Conservation (phyloP, 2,329 filamentous ascomycete genomes). For the Rhinocladiella similis region DNA sequence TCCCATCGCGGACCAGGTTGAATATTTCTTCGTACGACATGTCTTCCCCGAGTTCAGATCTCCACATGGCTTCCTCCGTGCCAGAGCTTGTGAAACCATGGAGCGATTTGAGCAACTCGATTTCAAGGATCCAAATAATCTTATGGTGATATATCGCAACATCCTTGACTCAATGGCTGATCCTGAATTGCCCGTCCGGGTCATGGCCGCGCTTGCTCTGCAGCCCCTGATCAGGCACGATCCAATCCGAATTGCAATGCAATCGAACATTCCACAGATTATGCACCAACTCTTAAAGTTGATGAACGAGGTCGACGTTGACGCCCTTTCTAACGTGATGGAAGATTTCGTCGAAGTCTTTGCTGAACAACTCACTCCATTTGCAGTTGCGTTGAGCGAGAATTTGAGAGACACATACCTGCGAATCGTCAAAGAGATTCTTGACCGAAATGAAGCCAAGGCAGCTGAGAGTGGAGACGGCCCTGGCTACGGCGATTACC, state of each 20-base stretch:
- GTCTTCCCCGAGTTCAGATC: slow-evolving; percentile 98
- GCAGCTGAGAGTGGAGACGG: slow-evolving; percentile 60
- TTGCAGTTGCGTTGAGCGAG: slow-evolving; percentile 92
- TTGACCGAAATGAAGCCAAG: slow-evolving; percentile 79
- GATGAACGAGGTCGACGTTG: slow-evolving; percentile 96
- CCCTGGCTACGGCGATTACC: slow-evolving; percentile 84
- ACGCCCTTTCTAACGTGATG: slow-evolving; percentile 97
- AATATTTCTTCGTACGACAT: slow-evolving; percentile 97
- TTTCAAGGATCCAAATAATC: slow-evolving; percentile 94
- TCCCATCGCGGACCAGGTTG: slow-evolving; percentile 93
- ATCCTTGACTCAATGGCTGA: slow-evolving; percentile 98
- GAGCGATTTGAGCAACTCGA: slow-evolving; percentile 98
- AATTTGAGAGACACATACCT: slow-evolving; percentile 95
- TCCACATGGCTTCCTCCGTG: slow-evolving; percentile 85
- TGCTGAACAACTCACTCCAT: slow-evolving; percentile 92
- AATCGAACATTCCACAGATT: slow-evolving; percentile 95
- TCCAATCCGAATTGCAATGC: slow-evolving; percentile 91
- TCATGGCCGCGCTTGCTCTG: slow-evolving; percentile 88
- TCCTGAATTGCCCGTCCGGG: slow-evolving; percentile 85
- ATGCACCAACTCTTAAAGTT: slow-evolving; percentile 98
- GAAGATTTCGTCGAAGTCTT: slow-evolving; percentile 99
- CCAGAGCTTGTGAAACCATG: slow-evolving; percentile 92
- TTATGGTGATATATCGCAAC: slow-evolving; percentile 93
- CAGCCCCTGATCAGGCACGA: slow-evolving; percentile 96
- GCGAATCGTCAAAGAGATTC: slow-evolving; percentile 84